Evolutionary conservation across 495 filamentous ascomycete genomes (phyloP).

Genomic region (Aspergillus avenaceus): DNA sequence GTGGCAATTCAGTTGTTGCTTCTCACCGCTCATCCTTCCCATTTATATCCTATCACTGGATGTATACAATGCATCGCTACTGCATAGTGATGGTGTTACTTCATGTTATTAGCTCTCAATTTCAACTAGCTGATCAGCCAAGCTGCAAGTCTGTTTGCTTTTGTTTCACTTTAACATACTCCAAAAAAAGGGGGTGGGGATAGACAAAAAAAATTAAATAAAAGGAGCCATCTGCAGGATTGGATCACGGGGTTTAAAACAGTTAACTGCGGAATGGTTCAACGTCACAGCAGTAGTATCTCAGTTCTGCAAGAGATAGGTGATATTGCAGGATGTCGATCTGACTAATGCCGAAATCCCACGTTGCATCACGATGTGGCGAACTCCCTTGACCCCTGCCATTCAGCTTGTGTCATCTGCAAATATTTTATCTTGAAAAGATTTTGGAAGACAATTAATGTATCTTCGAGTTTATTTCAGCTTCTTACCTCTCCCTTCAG

Average conservation of each 20-base stretch:
- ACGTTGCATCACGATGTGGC: not conserved
- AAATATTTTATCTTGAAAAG: not conserved
- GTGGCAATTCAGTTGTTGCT: not conserved
- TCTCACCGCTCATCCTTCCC: constrained; percentile 10
- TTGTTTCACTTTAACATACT: too few relatives aligned
- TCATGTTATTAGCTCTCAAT: not conserved
- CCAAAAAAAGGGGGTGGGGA: too few relatives aligned
- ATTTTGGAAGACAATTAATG: not conserved
- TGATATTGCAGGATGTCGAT: constrained; percentile 1
- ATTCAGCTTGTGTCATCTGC: not conserved
- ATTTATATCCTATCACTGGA: not conserved
- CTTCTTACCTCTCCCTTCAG: not conserved
- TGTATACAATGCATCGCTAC: not conserved
- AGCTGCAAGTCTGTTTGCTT: not conserved
- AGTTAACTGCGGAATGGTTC: too few relatives aligned
- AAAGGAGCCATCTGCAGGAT: too few relatives aligned
- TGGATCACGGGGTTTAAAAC: too few relatives aligned
- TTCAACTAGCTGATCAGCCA: too few relatives aligned
- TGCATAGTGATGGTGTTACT: not conserved
- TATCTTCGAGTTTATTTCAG: not conserved
- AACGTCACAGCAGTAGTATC: not conserved
- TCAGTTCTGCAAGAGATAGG: not conserved
- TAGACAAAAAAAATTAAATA: too few relatives aligned
- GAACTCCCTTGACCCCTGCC: not conserved
- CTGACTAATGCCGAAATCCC: not conserved